Base-by-base conservation (phyloP, 2,329 filamentous ascomycete species). In the Cladosporium sp. region DNA sequence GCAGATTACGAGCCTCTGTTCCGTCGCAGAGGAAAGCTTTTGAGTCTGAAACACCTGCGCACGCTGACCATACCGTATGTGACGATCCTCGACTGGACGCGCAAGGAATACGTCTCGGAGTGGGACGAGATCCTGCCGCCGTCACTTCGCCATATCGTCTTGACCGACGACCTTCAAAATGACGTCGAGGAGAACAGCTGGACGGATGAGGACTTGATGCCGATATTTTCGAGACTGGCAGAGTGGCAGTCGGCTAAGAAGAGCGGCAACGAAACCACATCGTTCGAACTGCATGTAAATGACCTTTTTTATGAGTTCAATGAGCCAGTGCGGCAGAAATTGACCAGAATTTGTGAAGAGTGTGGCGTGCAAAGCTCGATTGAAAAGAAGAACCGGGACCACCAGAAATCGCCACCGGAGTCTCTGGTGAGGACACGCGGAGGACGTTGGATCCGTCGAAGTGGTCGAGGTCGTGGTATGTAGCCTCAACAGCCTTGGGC, bases 191-290 rank as follows among this genome's bases (percentile, higher is more conserved):
- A 3, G n/a, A n/a, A n/a, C n/a, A n/a, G n/a, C 3, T 50, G 47
- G 47, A 20, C 13, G 12, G 47, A 50, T 7, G 8, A 43, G 3
- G 30, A 50, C 5, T 29, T 50, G 18, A 43, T 41, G 47, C 38
- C 36, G 20, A 12, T 43, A 1, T 13, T 50, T 27, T 18, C 22
- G 18, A 43, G 18, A 3, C 22, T 50, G 9, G 29, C 43, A 13
- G 19, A 50, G 11, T 50, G 47, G 47, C 12, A 43, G 22, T 36
- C 47, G 19, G 24, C 24, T 37, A 8, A 4, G n/a, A 7, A 36
- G 22, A 3, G 7, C 30, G 41, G 47, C 5, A 18, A 29, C 7
- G 11, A 43, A 39, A 13, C 2, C 3, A 30, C 47, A 15, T 11
- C n/a, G 7, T 50, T 50, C 19, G 47, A 12, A 37, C 32, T 50